Conservation (phyloP, 1,284 basidiomycete species). For the Cutaneotrichosporon sp. region DNA sequence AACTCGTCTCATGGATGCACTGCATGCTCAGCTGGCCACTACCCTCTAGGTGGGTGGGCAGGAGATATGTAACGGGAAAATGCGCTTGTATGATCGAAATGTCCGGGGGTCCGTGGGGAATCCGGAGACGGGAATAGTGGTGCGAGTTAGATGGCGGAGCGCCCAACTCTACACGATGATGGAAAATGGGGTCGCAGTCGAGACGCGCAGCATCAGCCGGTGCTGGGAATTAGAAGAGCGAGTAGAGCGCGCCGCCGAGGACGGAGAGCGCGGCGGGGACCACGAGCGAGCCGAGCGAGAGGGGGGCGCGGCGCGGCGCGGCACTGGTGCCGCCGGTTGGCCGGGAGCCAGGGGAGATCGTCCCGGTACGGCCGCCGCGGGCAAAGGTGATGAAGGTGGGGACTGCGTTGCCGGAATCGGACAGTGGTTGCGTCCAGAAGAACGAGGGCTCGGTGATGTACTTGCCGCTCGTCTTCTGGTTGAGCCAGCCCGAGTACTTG, state of each 20-base stretch:
- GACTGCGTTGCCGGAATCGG: slow-evolving; percentile 16
- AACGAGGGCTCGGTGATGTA: slow-evolving; percentile 33
- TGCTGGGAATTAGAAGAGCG: background rate
- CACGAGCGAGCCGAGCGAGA: background rate
- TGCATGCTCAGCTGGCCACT: background rate
- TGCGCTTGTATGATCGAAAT: background rate
- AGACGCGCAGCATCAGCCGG: background rate
- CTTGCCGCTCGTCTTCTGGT: slow-evolving; percentile 22
- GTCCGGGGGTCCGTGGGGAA: background rate
- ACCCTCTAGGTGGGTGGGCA: background rate
- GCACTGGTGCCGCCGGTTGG: slow-evolving; percentile 8
- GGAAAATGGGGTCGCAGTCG: background rate
- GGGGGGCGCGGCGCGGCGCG: background rate
- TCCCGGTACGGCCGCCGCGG: slow-evolving; percentile 12
- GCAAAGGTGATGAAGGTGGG: slow-evolving; percentile 12
- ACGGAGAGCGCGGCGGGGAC: background rate
- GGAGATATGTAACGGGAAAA: background rate
- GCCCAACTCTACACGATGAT: background rate
- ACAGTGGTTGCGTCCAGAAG: slow-evolving; percentile 29
- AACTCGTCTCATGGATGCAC: background rate
- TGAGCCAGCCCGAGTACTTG: slow-evolving; percentile 32
- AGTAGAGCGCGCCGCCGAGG: background rate
- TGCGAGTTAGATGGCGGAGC: background rate
- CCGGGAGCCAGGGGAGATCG: background rate
- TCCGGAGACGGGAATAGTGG: background rate